Conservation (phyloP, 2,329 filamentous ascomycete genomes). For the Ophiognomonia clavigignenti-juglandacearum region DNA sequence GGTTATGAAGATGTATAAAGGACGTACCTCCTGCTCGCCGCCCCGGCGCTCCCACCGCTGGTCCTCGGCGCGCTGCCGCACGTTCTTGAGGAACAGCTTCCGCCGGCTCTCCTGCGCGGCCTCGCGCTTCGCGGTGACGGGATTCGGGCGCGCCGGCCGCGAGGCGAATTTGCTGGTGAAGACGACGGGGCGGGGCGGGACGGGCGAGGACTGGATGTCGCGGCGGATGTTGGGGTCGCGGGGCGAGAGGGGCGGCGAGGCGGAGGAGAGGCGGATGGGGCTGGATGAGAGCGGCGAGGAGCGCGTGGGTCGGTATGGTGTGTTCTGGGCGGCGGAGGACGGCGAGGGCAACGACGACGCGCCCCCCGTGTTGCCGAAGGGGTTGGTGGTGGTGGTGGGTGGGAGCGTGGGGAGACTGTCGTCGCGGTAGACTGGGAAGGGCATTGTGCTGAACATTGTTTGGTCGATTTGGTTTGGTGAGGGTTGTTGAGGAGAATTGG, state of each 20-base stretch:
- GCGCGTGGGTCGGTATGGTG: conserved; percentile 38
- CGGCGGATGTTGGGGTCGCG: conserved; percentile 38
- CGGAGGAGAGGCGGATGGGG: conserved; percentile 45
- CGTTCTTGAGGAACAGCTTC: conserved; percentile 64
- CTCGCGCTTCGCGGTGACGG: conserved; percentile 52
- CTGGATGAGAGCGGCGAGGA: conserved; percentile 53
- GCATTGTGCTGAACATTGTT: conserved; percentile 31
- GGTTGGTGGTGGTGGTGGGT: conserved; percentile 22
- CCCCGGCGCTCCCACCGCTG: conserved; percentile 55
- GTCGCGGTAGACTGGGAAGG: conserved; percentile 37
- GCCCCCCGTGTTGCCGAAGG: too few relatives aligned
- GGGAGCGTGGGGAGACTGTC: conserved; percentile 22
- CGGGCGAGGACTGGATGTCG: conserved; percentile 41
- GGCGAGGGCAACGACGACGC: too few relatives aligned
- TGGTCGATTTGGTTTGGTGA: too few relatives aligned
- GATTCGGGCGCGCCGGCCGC: conserved; percentile 57
- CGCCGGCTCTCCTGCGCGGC: conserved; percentile 59
- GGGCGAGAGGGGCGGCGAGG: conserved; percentile 38
- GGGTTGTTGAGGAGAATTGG: too few relatives aligned
- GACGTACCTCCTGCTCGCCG: conserved; percentile 53
- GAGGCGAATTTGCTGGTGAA: conserved; percentile 44
- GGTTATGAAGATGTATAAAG: neutral
- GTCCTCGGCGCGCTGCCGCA: conserved; percentile 56
- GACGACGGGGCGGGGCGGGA: conserved; percentile 26
- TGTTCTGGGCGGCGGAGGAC: too few relatives aligned